Percentiles rank a stretch among this genome's conserved stretches.
Conservation (phyloP, 106 monocot species). For the Hemerocallis citrina region DNA sequence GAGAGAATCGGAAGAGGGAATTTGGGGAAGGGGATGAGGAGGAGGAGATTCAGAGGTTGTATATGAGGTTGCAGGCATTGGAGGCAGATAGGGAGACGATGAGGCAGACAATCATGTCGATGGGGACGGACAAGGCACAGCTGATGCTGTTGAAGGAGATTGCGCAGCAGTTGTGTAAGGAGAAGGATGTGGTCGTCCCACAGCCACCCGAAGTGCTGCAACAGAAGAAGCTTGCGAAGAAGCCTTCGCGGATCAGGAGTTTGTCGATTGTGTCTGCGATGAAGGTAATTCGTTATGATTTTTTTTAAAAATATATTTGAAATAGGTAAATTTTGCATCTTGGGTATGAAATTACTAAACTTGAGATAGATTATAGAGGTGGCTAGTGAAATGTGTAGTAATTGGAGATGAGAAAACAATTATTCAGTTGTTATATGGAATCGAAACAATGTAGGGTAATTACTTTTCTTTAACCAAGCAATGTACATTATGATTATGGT, state of each 20-base stretch:
- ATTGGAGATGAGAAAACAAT: too few relatives aligned
- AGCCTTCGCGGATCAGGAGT: constrained; percentile 5
- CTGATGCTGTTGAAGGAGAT: constrained; percentile 60
- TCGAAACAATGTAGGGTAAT: background rate
- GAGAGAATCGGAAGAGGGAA: too few relatives aligned
- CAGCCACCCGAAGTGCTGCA: constrained; percentile 16
- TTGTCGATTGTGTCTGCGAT: constrained; percentile 30
- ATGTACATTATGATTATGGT: too few relatives aligned
- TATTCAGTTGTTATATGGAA: background rate
- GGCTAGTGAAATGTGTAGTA: background rate
- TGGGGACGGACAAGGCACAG: constrained; percentile 63
- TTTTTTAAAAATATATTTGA: background rate
- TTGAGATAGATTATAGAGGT: background rate
- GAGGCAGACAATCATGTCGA: constrained; percentile 43
- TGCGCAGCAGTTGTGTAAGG: constrained; percentile 58
- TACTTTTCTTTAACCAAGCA: too few relatives aligned
- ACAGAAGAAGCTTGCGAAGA: constrained; percentile 14
- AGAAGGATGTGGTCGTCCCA: constrained; percentile 25
- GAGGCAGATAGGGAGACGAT: constrained; percentile 76
- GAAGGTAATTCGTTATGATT: constrained; percentile 34
- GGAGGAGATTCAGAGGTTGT: constrained; percentile 40
- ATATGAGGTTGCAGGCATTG: constrained; percentile 52
- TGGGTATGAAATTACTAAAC: background rate
- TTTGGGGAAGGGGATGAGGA: constrained; percentile 6
- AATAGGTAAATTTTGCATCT: background rate